Percentiles rank a stretch among this genome's conserved stretches.
Conservation (phyloP, 2,329 filamentous ascomycete genomes). For the Botrytis galanthina region DNA sequence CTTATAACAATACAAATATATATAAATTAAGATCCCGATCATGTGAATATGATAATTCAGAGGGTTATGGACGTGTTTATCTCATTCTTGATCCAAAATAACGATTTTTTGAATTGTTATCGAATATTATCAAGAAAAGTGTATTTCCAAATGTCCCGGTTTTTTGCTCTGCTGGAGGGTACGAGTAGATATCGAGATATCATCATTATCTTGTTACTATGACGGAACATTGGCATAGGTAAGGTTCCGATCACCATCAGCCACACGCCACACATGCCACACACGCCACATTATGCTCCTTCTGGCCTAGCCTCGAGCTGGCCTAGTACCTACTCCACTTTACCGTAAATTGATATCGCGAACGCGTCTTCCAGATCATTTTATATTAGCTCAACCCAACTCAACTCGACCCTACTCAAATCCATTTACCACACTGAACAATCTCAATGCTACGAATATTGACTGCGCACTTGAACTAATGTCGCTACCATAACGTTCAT, state of each 20-base stretch:
- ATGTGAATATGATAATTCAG: neutral
- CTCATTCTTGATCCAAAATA: neutral
- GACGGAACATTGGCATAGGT: neutral
- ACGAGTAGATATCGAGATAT: too few species aligned
- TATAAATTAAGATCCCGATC: accelerated
- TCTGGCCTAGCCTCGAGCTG: neutral
- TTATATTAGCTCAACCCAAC: neutral
- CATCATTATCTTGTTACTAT: neutral
- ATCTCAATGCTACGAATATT: neutral
- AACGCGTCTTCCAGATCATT: constrained; percentile 1
- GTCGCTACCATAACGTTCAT: neutral
- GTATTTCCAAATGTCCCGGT: neutral
- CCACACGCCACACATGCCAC: neutral
- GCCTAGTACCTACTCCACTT: neutral
- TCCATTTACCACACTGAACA: neutral
- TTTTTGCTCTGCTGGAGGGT: too few species aligned
- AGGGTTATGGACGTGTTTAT: neutral
- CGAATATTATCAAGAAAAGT: neutral
- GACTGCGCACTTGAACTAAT: neutral
- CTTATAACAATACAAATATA: neutral
- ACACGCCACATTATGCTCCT: neutral
- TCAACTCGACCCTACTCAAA: neutral
- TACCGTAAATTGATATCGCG: neutral
- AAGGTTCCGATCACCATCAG: neutral
- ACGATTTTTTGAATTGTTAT: neutral